Conservation (phyloP, 2,329 filamentous ascomycete genomes). For the Xylariaceae sp. region DNA sequence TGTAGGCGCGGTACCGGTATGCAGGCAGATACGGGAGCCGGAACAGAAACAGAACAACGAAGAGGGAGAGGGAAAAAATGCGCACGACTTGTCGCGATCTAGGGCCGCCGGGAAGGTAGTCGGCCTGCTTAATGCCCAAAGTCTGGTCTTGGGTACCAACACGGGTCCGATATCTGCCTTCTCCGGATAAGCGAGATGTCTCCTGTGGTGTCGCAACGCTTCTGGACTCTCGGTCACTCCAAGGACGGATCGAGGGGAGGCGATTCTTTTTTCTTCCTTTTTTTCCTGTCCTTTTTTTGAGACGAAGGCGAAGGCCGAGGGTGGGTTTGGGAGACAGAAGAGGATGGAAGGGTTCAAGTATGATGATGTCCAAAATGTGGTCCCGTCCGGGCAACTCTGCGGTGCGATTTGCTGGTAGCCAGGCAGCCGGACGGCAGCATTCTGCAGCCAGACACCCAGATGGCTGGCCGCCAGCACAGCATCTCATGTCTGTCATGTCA, state of each 20-base stretch:
- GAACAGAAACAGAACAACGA: too few relatives aligned
- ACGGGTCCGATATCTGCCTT: constrained; percentile 8
- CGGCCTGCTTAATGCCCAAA: constrained; percentile 18
- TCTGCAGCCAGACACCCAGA: constrained; percentile 14
- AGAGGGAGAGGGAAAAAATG: too few relatives aligned
- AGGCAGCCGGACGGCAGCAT: constrained; percentile 12
- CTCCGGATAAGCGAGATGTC: constrained; percentile 10
- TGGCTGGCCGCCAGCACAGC: constrained; percentile 19
- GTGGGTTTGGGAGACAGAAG: constrained; percentile 6
- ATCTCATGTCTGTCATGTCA: constrained; percentile 8
- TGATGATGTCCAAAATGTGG: constrained; percentile 12
- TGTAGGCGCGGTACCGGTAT: too few relatives aligned
- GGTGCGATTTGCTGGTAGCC: constrained; percentile 15
- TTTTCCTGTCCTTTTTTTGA: too few relatives aligned
- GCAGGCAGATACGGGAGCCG: too few relatives aligned
- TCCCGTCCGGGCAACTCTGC: constrained; percentile 5
- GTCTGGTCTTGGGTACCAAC: constrained; percentile 25
- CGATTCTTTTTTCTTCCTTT: too few relatives aligned
- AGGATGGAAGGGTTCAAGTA: too few relatives aligned
- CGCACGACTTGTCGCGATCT: constrained; percentile 8
- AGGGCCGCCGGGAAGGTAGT: neutral
- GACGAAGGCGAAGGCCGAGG: neutral
- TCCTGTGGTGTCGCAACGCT: constrained; percentile 4
- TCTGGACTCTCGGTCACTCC: too few relatives aligned
- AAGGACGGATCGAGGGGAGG: too few relatives aligned